Conservation (phyloP, 2,329 filamentous ascomycete genomes). For the Aureobasidium melanogenum region DNA sequence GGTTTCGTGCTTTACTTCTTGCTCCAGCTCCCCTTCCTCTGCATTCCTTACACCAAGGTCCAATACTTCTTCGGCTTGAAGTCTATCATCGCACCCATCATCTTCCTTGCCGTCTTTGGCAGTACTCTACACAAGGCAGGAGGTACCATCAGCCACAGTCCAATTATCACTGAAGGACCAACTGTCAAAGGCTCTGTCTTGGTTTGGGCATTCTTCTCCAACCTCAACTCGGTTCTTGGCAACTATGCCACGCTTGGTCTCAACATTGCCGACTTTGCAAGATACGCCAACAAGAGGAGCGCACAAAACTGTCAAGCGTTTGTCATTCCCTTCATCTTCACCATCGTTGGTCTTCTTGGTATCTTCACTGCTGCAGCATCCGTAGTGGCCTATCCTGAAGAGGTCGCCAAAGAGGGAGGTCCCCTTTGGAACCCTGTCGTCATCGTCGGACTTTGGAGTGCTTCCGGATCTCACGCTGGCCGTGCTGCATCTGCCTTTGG, state of each 20-base stretch:
- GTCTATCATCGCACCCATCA: slow-evolving; percentile 16
- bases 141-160: slow-evolving; percentile 16
- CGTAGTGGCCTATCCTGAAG: slow-evolving; percentile 15
- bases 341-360: slow-evolving; percentile 21
- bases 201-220: slow-evolving; percentile 24
- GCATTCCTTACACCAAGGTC: slow-evolving; percentile 17
- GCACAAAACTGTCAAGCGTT: slow-evolving; percentile 18
- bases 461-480: slow-evolving; percentile 10
- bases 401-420: slow-evolving; percentile 3
- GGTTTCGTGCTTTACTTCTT: slow-evolving; percentile 31
- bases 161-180: slow-evolving; percentile 18
- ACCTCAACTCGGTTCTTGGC: slow-evolving; percentile 22
- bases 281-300: slow-evolving; percentile 15
- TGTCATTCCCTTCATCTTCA: slow-evolving; percentile 20
- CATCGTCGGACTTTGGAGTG: slow-evolving; percentile 19
- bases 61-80: slow-evolving; percentile 19
- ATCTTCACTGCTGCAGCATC: slow-evolving; percentile 22
- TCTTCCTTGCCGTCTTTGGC: slow-evolving; percentile 18
- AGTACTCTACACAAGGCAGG: slow-evolving; percentile 15
- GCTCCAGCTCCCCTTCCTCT: slow-evolving; percentile 18
- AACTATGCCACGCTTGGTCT: slow-evolving; percentile 20
- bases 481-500: slow-evolving; percentile 20
- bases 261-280: slow-evolving; percentile 19
- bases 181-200: slow-evolving; percentile 18
- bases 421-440: slow-evolving; percentile 19